Evolutionary conservation across 495 filamentous ascomycete genomes (phyloP).

Genomic region (Penicillium subrubescens): DNA sequence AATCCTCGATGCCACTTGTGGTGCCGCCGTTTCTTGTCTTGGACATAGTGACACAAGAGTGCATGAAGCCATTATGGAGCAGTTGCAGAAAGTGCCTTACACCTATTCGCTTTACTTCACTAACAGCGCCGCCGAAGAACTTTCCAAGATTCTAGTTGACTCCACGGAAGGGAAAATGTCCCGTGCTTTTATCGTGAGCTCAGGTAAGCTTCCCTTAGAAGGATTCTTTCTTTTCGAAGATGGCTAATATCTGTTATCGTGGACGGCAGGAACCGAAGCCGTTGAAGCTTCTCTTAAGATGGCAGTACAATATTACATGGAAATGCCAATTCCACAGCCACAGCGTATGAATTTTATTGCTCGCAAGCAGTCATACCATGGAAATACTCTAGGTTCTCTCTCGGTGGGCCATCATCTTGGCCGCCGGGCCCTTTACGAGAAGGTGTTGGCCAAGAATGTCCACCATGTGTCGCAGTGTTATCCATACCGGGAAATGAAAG

Average conservation of each 20-base stretch:
- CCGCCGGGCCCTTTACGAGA: slow-evolving; percentile 62
- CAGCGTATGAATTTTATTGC: slow-evolving; percentile 59
- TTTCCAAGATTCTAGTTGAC: slow-evolving; percentile 36
- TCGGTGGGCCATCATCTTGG: slow-evolving; percentile 60
- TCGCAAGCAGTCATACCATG: slow-evolving; percentile 68
- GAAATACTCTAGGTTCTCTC: slow-evolving; percentile 68
- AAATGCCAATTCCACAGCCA: slow-evolving; percentile 43
- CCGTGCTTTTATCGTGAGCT: slow-evolving; percentile 48
- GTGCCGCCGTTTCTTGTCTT: slow-evolving; percentile 42
- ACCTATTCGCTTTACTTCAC: slow-evolving; percentile 49
- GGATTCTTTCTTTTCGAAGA: background rate
- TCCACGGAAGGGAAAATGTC: slow-evolving; percentile 37
- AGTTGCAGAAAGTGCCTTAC: slow-evolving; percentile 46
- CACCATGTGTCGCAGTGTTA: slow-evolving; percentile 67
- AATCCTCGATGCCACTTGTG: slow-evolving; percentile 35
- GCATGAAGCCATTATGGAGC: slow-evolving; percentile 40
- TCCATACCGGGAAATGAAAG: slow-evolving; percentile 53
- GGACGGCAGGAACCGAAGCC: slow-evolving; percentile 58
- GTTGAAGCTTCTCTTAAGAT: slow-evolving; percentile 66
- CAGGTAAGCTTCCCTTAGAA: slow-evolving; percentile 30
- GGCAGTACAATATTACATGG: slow-evolving; percentile 57
- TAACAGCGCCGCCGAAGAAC: slow-evolving; percentile 38
- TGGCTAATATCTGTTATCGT: background rate
- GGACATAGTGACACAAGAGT: slow-evolving; percentile 43
- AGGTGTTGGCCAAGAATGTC: slow-evolving; percentile 58